Percentiles rank a stretch among this genome's conserved stretches.
Conservation (phyloP, 164 flowering plant genomes). For the Tetracentron sinense region DNA sequence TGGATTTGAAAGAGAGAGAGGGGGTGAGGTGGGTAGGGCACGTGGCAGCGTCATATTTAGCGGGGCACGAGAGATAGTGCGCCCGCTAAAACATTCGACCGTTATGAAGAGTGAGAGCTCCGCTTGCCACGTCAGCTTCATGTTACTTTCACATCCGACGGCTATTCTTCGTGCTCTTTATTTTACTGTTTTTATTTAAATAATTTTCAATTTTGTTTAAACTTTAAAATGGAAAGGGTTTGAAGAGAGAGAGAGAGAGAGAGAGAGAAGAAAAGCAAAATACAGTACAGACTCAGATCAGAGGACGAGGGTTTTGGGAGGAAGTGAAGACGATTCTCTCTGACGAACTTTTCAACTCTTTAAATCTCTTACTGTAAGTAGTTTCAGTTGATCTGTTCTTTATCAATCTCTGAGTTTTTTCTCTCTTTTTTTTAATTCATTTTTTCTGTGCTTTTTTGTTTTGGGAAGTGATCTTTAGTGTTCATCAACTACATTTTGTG, state of each 20-base stretch:
- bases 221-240: background rate
- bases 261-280: background rate
- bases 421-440: background rate
- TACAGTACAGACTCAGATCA: no score
- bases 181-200: background rate
- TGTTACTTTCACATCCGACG: slow-evolving; percentile 11
- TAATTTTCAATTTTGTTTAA: no score
- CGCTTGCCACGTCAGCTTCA: slow-evolving; percentile 11
- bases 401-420: background rate
- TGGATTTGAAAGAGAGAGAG: no score
- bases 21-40: no score
- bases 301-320: background rate
- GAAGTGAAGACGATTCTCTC: slow-evolving; percentile 3
- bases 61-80: no score
- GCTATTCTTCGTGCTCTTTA: background rate
- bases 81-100: background rate
- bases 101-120: background rate
- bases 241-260: no score
- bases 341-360: background rate
- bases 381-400: background rate
- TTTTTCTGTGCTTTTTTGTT: background rate
- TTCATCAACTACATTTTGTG: background rate
- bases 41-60: no score
- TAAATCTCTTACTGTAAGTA: background rate
- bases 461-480: background rate